Conservation (phyloP, 306 rosid genomes). For the Hylodesmum podocarpum region DNA sequence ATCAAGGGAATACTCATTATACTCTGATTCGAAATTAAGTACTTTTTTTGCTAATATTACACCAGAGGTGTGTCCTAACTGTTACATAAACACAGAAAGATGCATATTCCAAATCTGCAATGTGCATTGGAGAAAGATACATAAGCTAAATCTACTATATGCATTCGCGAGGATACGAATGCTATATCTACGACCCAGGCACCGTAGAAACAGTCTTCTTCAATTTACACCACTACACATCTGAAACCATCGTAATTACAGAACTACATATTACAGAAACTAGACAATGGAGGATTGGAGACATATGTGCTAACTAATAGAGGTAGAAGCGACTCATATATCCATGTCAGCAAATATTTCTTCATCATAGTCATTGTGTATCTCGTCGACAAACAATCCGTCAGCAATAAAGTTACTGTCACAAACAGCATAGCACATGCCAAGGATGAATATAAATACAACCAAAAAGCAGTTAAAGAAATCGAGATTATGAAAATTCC, state of each 20-base stretch:
- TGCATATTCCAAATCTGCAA: constrained; percentile 20
- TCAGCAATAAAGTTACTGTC: constrained; percentile 79
- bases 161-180: constrained; percentile 2
- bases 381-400: constrained; percentile 57
- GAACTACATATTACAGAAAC: constrained; percentile 37
- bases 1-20: not conserved
- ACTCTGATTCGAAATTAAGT: not conserved
- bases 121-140: constrained; percentile 18
- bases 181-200: constrained; percentile 20
- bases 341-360: constrained; percentile 89
- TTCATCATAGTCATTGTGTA: constrained; percentile 59
- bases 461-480: not conserved
- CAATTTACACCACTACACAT: constrained; percentile 41
- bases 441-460: constrained; percentile 8
- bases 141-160: constrained; percentile 18
- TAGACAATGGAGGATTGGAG: constrained; percentile 27
- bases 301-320: constrained; percentile 25
- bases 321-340: constrained; percentile 47
- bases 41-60: constrained; percentile 7
- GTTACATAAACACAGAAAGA: constrained; percentile 23
- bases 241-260: constrained; percentile 31
- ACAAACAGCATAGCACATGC: constrained; percentile 13
- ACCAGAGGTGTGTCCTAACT: constrained; percentile 28
- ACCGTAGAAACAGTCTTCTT: constrained; percentile 30
- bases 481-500: not conserved